Conservation (phyloP, 352 stramenopile genomes). For the Globisporangium splendens region DNA sequence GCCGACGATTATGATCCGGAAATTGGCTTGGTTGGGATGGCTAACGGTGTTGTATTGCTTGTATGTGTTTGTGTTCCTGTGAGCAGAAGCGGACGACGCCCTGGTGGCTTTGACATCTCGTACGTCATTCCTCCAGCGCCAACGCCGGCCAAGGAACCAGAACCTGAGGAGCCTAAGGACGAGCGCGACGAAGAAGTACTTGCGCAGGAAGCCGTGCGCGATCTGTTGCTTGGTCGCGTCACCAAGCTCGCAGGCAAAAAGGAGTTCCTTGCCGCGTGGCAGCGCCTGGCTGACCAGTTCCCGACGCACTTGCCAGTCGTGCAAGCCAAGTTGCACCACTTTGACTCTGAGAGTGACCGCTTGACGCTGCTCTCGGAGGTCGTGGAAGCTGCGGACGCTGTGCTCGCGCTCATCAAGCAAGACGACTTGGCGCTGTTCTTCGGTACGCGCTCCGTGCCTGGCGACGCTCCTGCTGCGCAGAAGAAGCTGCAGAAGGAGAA, state of each 20-base stretch:
- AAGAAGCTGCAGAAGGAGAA: slow-evolving; percentile 81
- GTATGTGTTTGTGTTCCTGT: slow-evolving; percentile 12
- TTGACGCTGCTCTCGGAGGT: slow-evolving; percentile 42
- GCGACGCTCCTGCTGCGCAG: slow-evolving; percentile 39
- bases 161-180: slow-evolving; percentile 65
- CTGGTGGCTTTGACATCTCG: slow-evolving; percentile 64
- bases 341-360: slow-evolving; percentile 56
- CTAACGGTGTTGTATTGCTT: neutral
- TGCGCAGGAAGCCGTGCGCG: slow-evolving; percentile 68
- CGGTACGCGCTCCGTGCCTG: slow-evolving; percentile 52
- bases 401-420: slow-evolving; percentile 58
- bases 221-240: slow-evolving; percentile 61
- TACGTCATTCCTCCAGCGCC: slow-evolving; percentile 72
- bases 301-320: slow-evolving; percentile 54
- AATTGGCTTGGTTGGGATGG: neutral
- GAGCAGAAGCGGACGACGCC: slow-evolving; percentile 43
- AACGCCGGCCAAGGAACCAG: slow-evolving; percentile 51
- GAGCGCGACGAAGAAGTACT: slow-evolving; percentile 63
- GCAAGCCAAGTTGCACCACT: slow-evolving; percentile 71
- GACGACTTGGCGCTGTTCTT: slow-evolving; percentile 74
- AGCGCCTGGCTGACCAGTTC: slow-evolving; percentile 49
- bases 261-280: slow-evolving; percentile 50
- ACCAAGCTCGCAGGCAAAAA: slow-evolving; percentile 70
- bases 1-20: neutral
- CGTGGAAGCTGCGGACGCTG: slow-evolving; percentile 45